Evolutionary conservation across 1,284 basidiomycete species (phyloP).

Genomic region (Moniliella sp.): DNA sequence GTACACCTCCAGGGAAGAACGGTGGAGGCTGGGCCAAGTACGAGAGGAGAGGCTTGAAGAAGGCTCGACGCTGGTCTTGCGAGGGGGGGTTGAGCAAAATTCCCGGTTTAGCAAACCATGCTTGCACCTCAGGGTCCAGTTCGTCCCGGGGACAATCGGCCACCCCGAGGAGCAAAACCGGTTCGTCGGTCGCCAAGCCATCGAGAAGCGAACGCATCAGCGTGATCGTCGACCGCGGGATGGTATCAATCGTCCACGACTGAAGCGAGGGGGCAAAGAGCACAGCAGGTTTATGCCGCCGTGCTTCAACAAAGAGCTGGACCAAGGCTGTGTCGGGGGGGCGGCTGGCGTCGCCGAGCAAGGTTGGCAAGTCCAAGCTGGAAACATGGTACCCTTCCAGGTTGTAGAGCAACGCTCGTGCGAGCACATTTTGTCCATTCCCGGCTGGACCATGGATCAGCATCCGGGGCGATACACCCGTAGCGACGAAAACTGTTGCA

Average conservation of each 20-base stretch:
- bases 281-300: constrained; percentile 83
- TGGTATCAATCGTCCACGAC: constrained; percentile 72
- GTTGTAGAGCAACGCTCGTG: constrained; percentile 71
- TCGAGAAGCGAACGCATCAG: constrained; percentile 65
- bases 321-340: constrained; percentile 77
- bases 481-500: constrained; percentile 64
- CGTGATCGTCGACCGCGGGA: constrained; percentile 60
- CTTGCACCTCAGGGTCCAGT: constrained; percentile 59
- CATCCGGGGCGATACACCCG: constrained; percentile 76
- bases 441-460: constrained; percentile 60
- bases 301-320: constrained; percentile 90
- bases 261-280: constrained; percentile 76
- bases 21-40: constrained; percentile 45
- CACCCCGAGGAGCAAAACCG: constrained; percentile 68
- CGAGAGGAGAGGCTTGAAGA: constrained; percentile 45
- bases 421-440: constrained; percentile 75
- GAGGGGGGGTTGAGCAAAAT: constrained; percentile 47
- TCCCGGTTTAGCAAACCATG: constrained; percentile 96
- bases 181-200: constrained; percentile 67
- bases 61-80: constrained; percentile 45
- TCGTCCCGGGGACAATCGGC: constrained; percentile 54
- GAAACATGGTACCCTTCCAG: constrained; percentile 90
- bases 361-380: constrained; percentile 65
- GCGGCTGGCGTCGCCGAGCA: constrained; percentile 71
- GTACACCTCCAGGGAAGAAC: constrained; percentile 72